Evolutionary conservation across 768 basidiomycete genomes (phyloP).

Genomic region (Termitomyces sp.): DNA sequence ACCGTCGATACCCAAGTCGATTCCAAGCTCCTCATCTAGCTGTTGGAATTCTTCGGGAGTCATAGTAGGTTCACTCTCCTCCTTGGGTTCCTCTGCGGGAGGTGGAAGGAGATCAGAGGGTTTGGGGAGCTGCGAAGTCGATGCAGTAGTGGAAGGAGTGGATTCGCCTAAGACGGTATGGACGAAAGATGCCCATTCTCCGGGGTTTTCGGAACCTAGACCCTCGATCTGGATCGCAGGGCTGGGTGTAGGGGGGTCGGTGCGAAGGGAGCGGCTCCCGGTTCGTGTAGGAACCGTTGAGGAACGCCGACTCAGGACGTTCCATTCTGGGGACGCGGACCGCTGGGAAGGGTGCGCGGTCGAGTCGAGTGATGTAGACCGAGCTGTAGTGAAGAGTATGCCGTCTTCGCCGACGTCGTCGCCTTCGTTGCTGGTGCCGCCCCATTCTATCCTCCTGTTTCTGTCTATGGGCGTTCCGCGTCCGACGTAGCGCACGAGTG

Average conservation of each 20-base stretch:
- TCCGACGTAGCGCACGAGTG: conserved; percentile 40
- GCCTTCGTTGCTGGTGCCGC: conserved; percentile 31
- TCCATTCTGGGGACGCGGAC: conserved; percentile 41
- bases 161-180: conserved; percentile 32
- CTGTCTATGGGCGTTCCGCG: conserved; percentile 48
- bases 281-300: conserved; percentile 24
- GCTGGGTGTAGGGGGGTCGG: conserved; percentile 17
- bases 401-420: conserved; percentile 43
- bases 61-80: conserved; percentile 20
- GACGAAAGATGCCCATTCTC: conserved; percentile 42
- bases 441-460: conserved; percentile 43
- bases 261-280: conserved; percentile 5
- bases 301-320: conserved; percentile 29
- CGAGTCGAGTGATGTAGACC: conserved; percentile 40
- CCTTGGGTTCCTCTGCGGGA: neutral
- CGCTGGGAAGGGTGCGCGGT: conserved; percentile 24
- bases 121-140: conserved; percentile 8
- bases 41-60: conserved; percentile 35
- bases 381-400: conserved; percentile 34
- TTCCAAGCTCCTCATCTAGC: conserved; percentile 31
- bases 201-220: conserved; percentile 28
- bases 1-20: conserved; percentile 35
- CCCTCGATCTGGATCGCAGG: conserved; percentile 29
- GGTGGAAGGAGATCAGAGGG: neutral
- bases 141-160: conserved; percentile 12